Conservation (phyloP, 257 asterid genomes). For the Nemophila menziesii region DNA sequence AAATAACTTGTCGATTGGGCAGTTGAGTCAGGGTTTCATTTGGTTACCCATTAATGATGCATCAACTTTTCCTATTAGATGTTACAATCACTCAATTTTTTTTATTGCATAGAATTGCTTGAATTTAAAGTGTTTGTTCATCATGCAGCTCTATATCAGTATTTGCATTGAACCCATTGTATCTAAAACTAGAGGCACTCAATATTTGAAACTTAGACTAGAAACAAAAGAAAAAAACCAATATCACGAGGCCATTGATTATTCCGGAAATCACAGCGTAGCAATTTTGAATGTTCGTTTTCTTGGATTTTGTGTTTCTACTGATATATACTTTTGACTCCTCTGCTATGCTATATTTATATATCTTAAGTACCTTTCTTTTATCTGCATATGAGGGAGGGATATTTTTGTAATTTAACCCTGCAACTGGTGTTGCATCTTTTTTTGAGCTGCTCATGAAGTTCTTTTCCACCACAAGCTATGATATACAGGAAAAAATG, state of each 20-base stretch:
- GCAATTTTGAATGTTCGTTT: too few species aligned
- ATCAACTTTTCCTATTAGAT: constrained; percentile 19
- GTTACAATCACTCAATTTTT: background rate
- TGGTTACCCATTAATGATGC: constrained; percentile 95
- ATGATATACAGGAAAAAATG: too few species aligned
- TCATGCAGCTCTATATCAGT: constrained; percentile 88
- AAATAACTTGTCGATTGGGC: constrained; percentile 95
- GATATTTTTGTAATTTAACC: constrained; percentile 59
- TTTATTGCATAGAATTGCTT: background rate
- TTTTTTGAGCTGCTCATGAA: constrained; percentile 45
- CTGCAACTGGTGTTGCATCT: constrained; percentile 29
- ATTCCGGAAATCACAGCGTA: too few species aligned
- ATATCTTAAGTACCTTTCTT: constrained; percentile 85
- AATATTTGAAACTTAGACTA: too few species aligned
- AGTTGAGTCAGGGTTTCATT: constrained; percentile 82
- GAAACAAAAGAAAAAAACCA: too few species aligned
- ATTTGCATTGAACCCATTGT: constrained; percentile 91
- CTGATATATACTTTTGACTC: too few species aligned
- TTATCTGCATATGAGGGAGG: constrained; percentile 87
- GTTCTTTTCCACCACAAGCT: constrained; percentile 73
- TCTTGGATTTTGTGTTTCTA: too few species aligned
- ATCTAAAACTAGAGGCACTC: constrained; percentile 84
- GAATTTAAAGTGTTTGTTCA: constrained; percentile 1
- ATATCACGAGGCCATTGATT: too few species aligned
- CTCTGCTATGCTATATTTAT: too few species aligned